Conservation (phyloP, 805 yeast genomes). For the Barnettozyma sucrosica region DNA sequence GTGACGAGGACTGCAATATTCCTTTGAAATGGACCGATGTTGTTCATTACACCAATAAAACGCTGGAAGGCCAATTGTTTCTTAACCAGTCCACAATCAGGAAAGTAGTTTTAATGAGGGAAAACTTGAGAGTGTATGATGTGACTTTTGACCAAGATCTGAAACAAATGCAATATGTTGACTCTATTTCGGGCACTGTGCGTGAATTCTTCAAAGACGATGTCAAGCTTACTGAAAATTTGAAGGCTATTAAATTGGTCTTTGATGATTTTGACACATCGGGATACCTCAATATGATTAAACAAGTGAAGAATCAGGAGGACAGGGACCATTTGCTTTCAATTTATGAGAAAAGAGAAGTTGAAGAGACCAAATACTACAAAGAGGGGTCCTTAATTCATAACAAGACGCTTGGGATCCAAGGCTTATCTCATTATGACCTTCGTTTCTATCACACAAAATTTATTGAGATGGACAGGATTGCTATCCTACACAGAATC, state of each 20-base stretch:
- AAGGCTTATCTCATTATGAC: conserved; percentile 25
- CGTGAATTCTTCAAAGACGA: conserved; percentile 6
- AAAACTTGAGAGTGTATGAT: conserved; percentile 5
- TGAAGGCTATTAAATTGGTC: conserved; percentile 8
- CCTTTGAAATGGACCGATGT: conserved; percentile 18
- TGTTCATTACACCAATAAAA: conserved; percentile 13
- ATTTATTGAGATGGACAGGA: conserved; percentile 17
- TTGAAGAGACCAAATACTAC: conserved; percentile 19
- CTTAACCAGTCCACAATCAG: conserved; percentile 9
- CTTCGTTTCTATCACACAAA: conserved; percentile 17
- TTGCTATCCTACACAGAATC: conserved; percentile 21
- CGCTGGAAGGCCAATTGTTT: conserved; percentile 15
- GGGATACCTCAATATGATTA: background rate
- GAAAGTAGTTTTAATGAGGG: conserved; percentile 16
- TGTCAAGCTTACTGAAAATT: background rate
- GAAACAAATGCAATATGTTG: background rate
- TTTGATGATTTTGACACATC: conserved; percentile 12
- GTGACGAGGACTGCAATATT: background rate
- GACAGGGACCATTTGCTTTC: conserved; percentile 1
- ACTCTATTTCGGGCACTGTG: conserved; percentile 1
- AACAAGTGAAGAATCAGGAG: background rate
- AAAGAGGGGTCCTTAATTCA: conserved; percentile 21
- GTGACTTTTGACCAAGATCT: conserved; percentile 2
- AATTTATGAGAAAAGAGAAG: background rate
- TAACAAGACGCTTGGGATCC: conserved; percentile 5